phyloP scores from a whole-genome alignment of 345 rosid genomes.

The Gossypium raimondii region DNA sequence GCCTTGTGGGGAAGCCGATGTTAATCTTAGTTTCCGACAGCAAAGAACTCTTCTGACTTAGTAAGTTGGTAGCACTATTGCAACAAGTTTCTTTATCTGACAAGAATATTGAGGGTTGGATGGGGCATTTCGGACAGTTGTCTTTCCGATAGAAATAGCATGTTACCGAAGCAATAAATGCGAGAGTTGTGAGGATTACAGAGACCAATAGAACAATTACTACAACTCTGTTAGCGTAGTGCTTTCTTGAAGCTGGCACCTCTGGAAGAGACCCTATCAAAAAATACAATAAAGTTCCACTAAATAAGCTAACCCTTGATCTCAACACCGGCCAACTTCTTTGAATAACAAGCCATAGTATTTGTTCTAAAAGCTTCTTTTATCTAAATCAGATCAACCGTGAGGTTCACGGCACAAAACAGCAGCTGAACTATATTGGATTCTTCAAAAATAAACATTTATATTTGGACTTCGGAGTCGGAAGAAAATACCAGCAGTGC shows the following conservation, averaged over 20 bases:
- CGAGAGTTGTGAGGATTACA: constrained; percentile 57
- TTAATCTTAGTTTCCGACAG: constrained; percentile 35
- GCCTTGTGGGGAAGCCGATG: constrained; percentile 32
- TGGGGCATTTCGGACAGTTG: constrained; percentile 33
- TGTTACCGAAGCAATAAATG: constrained; percentile 54
- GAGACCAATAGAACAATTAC: constrained; percentile 53
- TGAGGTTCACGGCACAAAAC: neutral
- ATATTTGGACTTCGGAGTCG: neutral
- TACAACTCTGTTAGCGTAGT: constrained; percentile 43
- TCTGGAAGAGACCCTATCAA: constrained; percentile 43
- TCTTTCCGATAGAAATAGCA: constrained; percentile 55
- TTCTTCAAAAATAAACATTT: neutral
- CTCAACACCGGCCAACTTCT: neutral
- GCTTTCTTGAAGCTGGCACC: constrained; percentile 37
- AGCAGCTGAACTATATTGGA: neutral
- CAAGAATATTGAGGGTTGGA: constrained; percentile 44
- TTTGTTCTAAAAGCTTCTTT: neutral
- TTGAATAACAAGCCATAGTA: neutral
- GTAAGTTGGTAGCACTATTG: constrained; percentile 74
- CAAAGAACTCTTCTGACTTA: constrained; percentile 51
- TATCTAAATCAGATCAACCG: neutral
- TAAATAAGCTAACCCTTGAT: neutral
- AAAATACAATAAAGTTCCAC: constrained; percentile 17
- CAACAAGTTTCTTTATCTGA: constrained; percentile 73
- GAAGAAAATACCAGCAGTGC: constrained; percentile 65